A percentile compares a stretch with the other conserved stretches of the same genome.
Conservation (phyloP, 208 protist species). For the Balamuthia mandrillaris region DNA sequence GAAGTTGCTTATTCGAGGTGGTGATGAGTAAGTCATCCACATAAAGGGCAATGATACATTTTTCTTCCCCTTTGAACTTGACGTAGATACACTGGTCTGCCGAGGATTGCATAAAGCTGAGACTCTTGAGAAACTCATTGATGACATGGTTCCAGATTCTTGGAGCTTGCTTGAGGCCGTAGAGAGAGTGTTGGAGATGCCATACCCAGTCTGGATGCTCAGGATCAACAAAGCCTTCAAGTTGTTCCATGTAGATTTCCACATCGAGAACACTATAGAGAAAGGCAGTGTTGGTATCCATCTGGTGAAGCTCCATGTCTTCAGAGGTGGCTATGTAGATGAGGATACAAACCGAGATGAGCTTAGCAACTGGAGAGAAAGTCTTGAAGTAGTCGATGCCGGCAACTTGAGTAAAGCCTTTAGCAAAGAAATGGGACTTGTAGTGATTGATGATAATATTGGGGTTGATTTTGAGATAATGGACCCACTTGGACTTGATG, state of each 20-base stretch:
- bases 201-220: neutral
- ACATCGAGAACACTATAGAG: neutral
- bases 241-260: conserved; percentile 15
- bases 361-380: neutral
- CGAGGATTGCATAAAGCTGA: neutral
- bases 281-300: neutral
- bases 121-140: neutral
- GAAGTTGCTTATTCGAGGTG: no score
- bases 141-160: neutral
- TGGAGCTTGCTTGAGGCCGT: neutral
- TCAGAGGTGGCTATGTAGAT: neutral
- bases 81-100: neutral
- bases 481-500: no score
- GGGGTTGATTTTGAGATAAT: neutral
- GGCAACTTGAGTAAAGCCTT: neutral
- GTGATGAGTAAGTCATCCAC: neutral
- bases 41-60: neutral
- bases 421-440: neutral
- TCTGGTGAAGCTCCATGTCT: neutral
- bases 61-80: neutral
- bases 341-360: neutral
- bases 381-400: conserved; percentile 1
- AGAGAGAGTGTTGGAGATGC: neutral
- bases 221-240: neutral
- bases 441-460: neutral